Evolutionary conservation across 2,329 filamentous ascomycete genomes (phyloP).

Genomic region (Fusarium compactum): DNA sequence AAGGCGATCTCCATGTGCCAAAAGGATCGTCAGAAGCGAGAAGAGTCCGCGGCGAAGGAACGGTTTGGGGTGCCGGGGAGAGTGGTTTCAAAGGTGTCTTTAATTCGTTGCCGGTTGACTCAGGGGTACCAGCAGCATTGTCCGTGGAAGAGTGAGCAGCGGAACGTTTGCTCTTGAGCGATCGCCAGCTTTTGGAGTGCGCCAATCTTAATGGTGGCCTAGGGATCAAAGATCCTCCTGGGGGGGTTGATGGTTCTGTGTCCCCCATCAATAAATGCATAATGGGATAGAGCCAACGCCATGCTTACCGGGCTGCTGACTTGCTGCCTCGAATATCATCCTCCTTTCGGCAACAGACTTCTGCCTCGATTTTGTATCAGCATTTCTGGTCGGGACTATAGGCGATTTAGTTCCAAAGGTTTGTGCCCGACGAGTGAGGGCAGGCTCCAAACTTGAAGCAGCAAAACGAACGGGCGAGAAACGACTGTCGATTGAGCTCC

Average conservation of each 20-base stretch:
- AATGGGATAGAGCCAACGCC: background rate
- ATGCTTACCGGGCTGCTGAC: conserved; percentile 12
- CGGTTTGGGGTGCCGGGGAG: background rate
- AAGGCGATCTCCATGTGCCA: conserved; percentile 18
- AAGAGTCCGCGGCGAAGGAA: conserved; percentile 9
- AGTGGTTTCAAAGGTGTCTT: background rate
- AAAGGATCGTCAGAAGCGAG: conserved; percentile 26
- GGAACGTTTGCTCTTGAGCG: conserved; percentile 7
- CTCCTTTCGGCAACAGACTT: conserved; percentile 46
- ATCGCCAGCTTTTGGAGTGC: conserved; percentile 34
- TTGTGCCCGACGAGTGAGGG: conserved; percentile 19
- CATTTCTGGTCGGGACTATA: background rate
- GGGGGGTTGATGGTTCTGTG: conserved; percentile 1
- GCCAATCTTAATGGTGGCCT: conserved; percentile 8
- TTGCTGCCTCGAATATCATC: conserved; percentile 37
- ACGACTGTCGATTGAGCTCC: conserved; percentile 7
- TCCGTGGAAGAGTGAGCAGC: background rate
- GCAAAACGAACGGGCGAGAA: conserved; percentile 15
- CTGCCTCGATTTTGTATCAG: conserved; percentile 19
- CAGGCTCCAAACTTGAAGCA: background rate
- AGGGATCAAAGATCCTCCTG: background rate
- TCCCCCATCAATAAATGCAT: background rate
- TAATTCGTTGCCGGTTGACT: background rate
- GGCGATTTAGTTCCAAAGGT: conserved; percentile 26
- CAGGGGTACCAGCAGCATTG: background rate